Conservation (phyloP, 2,329 filamentous ascomycete species). For the Didymosphaeria variabile region DNA sequence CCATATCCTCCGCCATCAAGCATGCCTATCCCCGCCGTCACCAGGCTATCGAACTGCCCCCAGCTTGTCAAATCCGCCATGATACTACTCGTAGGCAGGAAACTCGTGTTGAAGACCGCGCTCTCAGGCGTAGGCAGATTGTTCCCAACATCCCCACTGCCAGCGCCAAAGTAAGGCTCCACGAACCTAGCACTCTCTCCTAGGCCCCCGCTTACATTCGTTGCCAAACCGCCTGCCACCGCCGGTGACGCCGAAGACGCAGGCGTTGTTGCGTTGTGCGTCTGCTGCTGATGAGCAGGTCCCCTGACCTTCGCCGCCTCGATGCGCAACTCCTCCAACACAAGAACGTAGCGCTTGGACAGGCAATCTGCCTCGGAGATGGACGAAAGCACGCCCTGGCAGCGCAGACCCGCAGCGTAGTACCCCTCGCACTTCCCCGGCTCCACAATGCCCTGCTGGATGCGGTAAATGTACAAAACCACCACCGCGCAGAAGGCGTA, state of each 20-base stretch:
- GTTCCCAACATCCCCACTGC: conserved; percentile 6
- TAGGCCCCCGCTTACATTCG: conserved; percentile 16
- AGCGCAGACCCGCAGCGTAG: conserved; percentile 54
- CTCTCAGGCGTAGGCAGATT: conserved; percentile 45
- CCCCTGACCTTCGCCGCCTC: conserved; percentile 45
- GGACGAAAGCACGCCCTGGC: conserved; percentile 49
- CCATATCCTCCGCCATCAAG: conserved; percentile 39
- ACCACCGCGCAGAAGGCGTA: conserved; percentile 64
- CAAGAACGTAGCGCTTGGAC: conserved; percentile 60
- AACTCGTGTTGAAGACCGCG: conserved; percentile 33
- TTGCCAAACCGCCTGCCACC: not conserved
- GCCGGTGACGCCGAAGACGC: not conserved
- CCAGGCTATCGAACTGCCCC: conserved; percentile 51
- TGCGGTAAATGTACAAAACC: conserved; percentile 64
- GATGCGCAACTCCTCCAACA: conserved; percentile 61
- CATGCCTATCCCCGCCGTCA: conserved; percentile 45
- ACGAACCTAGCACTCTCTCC: conserved; percentile 25
- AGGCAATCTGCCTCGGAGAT: conserved; percentile 45
- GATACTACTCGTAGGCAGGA: conserved; percentile 32
- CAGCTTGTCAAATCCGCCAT: conserved; percentile 50
- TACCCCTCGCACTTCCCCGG: conserved; percentile 60
- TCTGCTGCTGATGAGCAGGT: not conserved
- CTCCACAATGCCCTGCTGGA: conserved; percentile 57
- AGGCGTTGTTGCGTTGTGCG: conserved; percentile 5
- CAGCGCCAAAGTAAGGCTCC: conserved; percentile 23